A percentile compares a stretch with the other conserved stretches of the same genome.
Conservation (phyloP, 2,329 filamentous ascomycete genomes). For the Fusarium sp. region DNA sequence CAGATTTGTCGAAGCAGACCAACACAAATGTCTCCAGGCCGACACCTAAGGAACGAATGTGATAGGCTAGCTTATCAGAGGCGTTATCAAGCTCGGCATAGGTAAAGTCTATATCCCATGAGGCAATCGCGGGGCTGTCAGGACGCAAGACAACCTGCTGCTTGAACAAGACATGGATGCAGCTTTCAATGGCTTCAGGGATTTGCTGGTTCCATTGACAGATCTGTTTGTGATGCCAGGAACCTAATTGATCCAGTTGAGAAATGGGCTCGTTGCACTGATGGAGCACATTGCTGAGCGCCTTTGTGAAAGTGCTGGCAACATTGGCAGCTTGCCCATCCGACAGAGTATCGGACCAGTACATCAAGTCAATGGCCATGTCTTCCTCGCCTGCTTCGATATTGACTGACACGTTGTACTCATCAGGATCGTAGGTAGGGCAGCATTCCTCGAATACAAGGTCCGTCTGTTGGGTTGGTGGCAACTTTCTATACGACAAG, state of each 20-base stretch:
- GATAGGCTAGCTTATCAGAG: slow-evolving; percentile 23
- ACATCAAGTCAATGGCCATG: slow-evolving; percentile 41
- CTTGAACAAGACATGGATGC: slow-evolving; percentile 26
- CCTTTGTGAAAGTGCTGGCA: slow-evolving; percentile 24
- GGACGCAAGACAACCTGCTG: background rate
- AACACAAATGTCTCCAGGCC: slow-evolving; percentile 3
- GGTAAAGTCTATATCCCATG: slow-evolving; percentile 33
- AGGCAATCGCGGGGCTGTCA: slow-evolving; percentile 17
- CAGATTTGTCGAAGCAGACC: slow-evolving; percentile 36
- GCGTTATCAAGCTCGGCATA: slow-evolving; percentile 30
- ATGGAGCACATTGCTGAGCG: slow-evolving; percentile 35
- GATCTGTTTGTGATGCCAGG: background rate
- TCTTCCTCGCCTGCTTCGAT: slow-evolving; percentile 29
- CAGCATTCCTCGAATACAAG: slow-evolving; percentile 38
- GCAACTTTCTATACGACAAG: slow-evolving; percentile 39
- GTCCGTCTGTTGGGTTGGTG: slow-evolving; percentile 6
- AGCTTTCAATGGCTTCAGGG: slow-evolving; percentile 11
- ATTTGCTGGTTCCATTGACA: slow-evolving; percentile 21
- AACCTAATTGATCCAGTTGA: slow-evolving; percentile 21
- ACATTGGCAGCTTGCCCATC: slow-evolving; percentile 33
- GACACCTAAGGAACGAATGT: slow-evolving; percentile 10
- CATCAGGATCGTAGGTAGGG: slow-evolving; percentile 39
- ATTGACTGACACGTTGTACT: slow-evolving; percentile 39
- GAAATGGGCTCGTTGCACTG: slow-evolving; percentile 4
- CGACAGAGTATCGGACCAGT: slow-evolving; percentile 37